phyloP scores from a whole-genome alignment of 106 monocot species.

The Dioscorea zingiberensis region DNA sequence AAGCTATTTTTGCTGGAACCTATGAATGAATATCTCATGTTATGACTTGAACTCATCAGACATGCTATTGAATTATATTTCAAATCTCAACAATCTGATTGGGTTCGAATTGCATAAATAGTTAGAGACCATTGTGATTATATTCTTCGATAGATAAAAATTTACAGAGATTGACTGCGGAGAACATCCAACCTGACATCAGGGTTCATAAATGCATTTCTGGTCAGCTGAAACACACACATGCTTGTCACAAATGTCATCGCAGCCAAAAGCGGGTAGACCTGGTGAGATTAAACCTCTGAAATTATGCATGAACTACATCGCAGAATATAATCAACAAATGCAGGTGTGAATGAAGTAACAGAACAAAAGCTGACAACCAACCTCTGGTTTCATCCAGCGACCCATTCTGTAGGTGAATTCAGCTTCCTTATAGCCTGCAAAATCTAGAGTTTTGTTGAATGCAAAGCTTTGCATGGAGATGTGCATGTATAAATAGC shows the following conservation, averaged over 20 bases:
- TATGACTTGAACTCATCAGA: not conserved
- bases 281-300: slow-evolving; percentile 20
- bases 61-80: not conserved
- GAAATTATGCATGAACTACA: not conserved
- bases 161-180: not conserved
- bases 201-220: slow-evolving; percentile 65
- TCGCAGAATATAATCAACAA: not conserved
- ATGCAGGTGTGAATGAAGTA: too few species aligned
- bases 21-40: not conserved
- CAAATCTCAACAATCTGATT: not conserved
- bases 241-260: slow-evolving; percentile 62
- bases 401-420: slow-evolving; percentile 28
- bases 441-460: too few species aligned
- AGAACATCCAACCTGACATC: slow-evolving; percentile 61
- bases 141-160: too few species aligned
- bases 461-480: not conserved
- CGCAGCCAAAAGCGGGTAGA: slow-evolving; percentile 74
- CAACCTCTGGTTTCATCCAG: slow-evolving; percentile 62
- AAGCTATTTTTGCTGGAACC: not conserved
- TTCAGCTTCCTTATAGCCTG: not conserved
- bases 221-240: slow-evolving; percentile 56
- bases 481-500: not conserved
- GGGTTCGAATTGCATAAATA: too few species aligned
- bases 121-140: too few species aligned
- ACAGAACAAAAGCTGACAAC: not conserved